Evolutionary conservation across 371 early-diverging fungal genomes (phyloP).

Genomic region (Lichtheimia corymbifera): DNA sequence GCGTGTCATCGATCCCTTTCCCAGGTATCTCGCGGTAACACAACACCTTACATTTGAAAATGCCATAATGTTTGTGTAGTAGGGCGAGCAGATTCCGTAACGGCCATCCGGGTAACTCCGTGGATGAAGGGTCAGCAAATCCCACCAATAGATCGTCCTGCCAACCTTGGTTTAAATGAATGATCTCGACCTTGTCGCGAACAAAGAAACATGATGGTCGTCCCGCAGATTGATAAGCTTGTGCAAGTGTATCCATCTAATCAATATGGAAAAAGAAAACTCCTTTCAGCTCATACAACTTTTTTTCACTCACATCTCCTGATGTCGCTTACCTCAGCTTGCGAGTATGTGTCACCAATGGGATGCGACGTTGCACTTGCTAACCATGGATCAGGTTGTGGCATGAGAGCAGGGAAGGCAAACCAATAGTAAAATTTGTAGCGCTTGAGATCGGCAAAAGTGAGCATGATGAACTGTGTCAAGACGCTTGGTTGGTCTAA

Average conservation of each 20-base stretch:
- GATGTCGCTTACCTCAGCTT: slow-evolving; percentile 21
- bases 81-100: slow-evolving; percentile 81
- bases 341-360: slow-evolving; percentile 23
- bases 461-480: slow-evolving; percentile 68
- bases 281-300: background rate
- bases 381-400: slow-evolving; percentile 35
- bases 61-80: slow-evolving; percentile 37
- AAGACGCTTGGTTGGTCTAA: slow-evolving; percentile 62
- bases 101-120: slow-evolving; percentile 85
- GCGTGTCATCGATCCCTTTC: slow-evolving; percentile 18
- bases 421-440: slow-evolving; percentile 94
- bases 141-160: slow-evolving; percentile 56
- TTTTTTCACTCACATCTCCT: no score
- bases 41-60: slow-evolving; percentile 56
- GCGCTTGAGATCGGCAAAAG: slow-evolving; percentile 93
- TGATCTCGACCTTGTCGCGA: background rate
- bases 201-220: slow-evolving; percentile 13
- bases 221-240: slow-evolving; percentile 7
- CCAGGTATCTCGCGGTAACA: slow-evolving; percentile 70
- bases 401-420: slow-evolving; percentile 82
- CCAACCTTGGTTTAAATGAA: background rate
- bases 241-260: slow-evolving; percentile 1
- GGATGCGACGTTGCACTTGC: background rate
- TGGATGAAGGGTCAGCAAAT: slow-evolving; percentile 83
- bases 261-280: background rate